A percentile compares a stretch with the other conserved stretches of the same genome.
phyloP scores from a whole-genome alignment of 176 grass and related monocot species.

The Oryza glaberrima region DNA sequence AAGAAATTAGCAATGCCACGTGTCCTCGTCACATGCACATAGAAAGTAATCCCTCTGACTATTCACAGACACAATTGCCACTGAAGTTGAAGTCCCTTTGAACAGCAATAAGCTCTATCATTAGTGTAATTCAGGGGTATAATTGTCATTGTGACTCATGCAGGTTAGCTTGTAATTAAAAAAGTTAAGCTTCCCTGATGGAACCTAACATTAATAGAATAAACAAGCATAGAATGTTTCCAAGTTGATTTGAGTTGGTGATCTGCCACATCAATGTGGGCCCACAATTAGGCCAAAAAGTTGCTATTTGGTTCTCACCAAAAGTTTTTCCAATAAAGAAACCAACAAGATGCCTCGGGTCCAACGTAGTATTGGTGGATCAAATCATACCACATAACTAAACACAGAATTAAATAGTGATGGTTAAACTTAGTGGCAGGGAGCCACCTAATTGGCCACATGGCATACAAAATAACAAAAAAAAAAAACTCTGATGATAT shows the following conservation, averaged over 20 bases:
- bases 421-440: constrained; percentile 32
- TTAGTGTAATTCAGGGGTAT: neutral
- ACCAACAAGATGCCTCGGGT: constrained; percentile 46
- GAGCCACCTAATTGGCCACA: constrained; percentile 42
- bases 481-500: constrained; percentile 25
- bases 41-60: neutral
- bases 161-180: neutral
- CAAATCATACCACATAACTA: constrained; percentile 49
- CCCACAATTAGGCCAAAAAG: constrained; percentile 60
- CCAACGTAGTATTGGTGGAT: constrained; percentile 36
- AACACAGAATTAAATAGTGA: constrained; percentile 24
- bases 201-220: constrained; percentile 25
- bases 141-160: neutral
- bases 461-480: constrained; percentile 10
- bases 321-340: constrained; percentile 33
- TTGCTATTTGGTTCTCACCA: constrained; percentile 53
- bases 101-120: neutral
- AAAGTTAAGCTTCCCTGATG: constrained; percentile 20
- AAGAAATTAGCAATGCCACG: neutral
- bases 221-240: constrained; percentile 59
- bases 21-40: neutral
- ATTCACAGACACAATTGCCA: neutral
- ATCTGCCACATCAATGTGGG: constrained; percentile 56
- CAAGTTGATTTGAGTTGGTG: constrained; percentile 51
- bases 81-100: neutral